Evolutionary conservation across 2,329 filamentous ascomycete species (phyloP).

Genomic region (Alternaria sp.): DNA sequence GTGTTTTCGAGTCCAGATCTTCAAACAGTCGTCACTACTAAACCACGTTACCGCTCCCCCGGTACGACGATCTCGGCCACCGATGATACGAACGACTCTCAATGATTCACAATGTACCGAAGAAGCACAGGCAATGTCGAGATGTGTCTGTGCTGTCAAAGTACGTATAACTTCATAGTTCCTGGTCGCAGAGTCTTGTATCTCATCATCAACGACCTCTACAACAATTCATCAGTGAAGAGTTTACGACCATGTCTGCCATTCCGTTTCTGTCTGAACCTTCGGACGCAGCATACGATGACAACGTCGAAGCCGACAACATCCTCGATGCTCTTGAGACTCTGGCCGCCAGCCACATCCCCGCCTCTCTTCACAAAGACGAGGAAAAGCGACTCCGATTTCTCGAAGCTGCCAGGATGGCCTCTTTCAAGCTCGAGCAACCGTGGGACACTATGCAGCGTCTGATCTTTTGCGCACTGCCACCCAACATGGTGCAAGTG

Average conservation of each 20-base stretch:
- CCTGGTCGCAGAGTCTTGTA: not conserved
- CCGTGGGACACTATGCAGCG: conserved; percentile 10
- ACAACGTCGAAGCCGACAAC: not conserved
- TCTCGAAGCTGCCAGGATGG: conserved; percentile 5
- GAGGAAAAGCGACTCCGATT: conserved; percentile 7
- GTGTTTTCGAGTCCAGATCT: not conserved
- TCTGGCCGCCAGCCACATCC: not conserved
- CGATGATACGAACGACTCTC: not conserved
- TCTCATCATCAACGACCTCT: not conserved
- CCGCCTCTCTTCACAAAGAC: not conserved
- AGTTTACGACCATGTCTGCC: not conserved
- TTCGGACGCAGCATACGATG: not conserved
- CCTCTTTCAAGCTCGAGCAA: conserved; percentile 6
- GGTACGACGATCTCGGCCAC: conserved; percentile 1
- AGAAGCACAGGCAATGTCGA: not conserved
- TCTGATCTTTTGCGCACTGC: conserved; percentile 3
- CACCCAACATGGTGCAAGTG: conserved; percentile 6
- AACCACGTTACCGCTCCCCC: conserved; percentile 2
- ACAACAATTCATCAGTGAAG: not conserved
- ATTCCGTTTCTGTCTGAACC: not conserved
- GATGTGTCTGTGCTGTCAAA: not conserved
- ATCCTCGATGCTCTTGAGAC: conserved; percentile 4
- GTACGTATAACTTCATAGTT: not conserved
- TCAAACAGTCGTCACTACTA: not conserved
- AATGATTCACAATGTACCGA: not conserved